These are phyloP conservation scores for Erodium maritimum DNA, from an alignment of 345 rosid genomes.

Conservation along the genomic window DNA sequence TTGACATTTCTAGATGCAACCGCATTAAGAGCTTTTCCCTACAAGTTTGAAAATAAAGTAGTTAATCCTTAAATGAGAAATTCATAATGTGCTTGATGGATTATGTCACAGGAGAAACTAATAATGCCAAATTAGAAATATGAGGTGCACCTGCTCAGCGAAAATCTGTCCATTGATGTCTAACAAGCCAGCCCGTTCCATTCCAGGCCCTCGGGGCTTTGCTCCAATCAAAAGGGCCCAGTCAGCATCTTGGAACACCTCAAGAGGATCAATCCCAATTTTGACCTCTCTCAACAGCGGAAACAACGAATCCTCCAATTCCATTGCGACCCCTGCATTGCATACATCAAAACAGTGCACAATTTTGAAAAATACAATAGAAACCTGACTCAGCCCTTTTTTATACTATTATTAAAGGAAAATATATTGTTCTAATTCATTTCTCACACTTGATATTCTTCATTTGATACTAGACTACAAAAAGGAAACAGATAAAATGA, in stretches of 20 bases:
- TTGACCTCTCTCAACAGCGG: slow-evolving; percentile 89
- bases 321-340: slow-evolving; percentile 95
- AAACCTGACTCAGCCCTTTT: neutral
- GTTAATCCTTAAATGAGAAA: neutral
- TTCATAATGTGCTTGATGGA: neutral
- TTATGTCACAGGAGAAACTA: too few species aligned
- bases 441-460: neutral
- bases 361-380: slow-evolving; percentile 3
- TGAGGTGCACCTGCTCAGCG: slow-evolving; percentile 63
- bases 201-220: slow-evolving; percentile 97
- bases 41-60: slow-evolving; percentile 6
- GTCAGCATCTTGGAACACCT: slow-evolving; percentile 81
- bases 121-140: neutral
- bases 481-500: neutral
- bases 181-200: slow-evolving; percentile 86
- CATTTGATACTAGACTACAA: neutral
- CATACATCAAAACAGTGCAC: slow-evolving; percentile 8
- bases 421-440: neutral
- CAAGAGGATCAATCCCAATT: slow-evolving; percentile 70
- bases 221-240: slow-evolving; percentile 98
- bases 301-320: slow-evolving; percentile 90
- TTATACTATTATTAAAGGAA: neutral
- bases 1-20: slow-evolving; percentile 80
- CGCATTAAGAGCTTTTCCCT: slow-evolving; percentile 91
- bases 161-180: slow-evolving; percentile 89